Base-by-base conservation (phyloP, 2,329 filamentous ascomycete genomes). In the Penicillium sp. region DNA sequence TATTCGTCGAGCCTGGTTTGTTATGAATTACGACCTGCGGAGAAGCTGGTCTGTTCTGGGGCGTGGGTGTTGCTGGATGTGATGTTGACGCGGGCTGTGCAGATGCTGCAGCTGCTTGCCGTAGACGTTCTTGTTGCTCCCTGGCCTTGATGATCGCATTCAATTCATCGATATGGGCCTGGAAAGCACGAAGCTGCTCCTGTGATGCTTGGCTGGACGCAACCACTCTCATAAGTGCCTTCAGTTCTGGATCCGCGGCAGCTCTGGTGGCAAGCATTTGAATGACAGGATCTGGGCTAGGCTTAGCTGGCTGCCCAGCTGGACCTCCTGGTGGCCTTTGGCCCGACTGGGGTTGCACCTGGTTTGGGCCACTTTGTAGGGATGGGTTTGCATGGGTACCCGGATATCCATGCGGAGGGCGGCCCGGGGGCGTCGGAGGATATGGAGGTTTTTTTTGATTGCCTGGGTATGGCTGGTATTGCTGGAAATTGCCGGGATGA, bases 261-360 rank as follows among this genome's bases (percentile, higher is more conserved):
- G 81, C 81, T 61, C 79, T 73, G 8, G 79, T 81, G n/a, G 81
- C 81, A 50, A 83, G 71, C 79, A 82, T 82, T 58, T 82, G 81
- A 62, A 83, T 82, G 38, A 83, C 81, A 8, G 81, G 81, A 60
- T 83, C 81, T 10, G 78, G 74, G 49, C 77, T 81, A 5, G 78
- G 75, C 63, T 81, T 79, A 5, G 74, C 69, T 34, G 76, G 74
- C 49, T 75, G 74, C n/a, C 72, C 66, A 14, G 72, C 58, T 11
- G 68, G 69, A 14, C 66, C 63, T 31, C 68, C 68, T 3, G 70
- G 61, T 12, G 73, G 71, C 14, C 72, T 70, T 54, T 69, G 71
- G 47, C 63, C 67, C 17, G 67, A 62, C 31, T 68, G 64, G 20
- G 67, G 59, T 17, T 65, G 62, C 17, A 64, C 55, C 55, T 69